Evolutionary conservation across 176 grass and related monocot species (phyloP).

Genomic region (Oropetium thomaeum): DNA sequence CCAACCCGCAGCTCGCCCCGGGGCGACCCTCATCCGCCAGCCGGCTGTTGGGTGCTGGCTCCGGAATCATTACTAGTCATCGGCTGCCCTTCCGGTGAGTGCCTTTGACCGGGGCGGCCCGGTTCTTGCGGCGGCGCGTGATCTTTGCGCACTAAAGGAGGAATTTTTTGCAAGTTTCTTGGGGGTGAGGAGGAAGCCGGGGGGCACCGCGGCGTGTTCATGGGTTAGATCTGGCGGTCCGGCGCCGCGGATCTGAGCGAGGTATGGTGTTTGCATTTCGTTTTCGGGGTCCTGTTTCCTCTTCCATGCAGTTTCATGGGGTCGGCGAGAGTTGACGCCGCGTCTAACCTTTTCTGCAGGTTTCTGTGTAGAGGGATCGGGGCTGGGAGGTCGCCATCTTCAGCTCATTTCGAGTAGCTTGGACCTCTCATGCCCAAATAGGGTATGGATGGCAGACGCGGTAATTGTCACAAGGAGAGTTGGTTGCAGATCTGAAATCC

Average conservation of each 20-base stretch:
- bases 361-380: constrained; percentile 7
- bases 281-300: neutral
- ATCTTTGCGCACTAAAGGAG: neutral
- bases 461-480: neutral
- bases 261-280: constrained; percentile 16
- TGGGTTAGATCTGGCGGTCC: constrained; percentile 49
- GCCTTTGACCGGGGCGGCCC: neutral
- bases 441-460: constrained; percentile 10
- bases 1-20: neutral
- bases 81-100: neutral
- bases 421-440: constrained; percentile 20
- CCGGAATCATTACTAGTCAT: neutral
- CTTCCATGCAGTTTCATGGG: neutral
- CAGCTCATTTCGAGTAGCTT: constrained; percentile 21
- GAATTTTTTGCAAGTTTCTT: neutral
- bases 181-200: neutral
- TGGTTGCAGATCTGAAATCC: constrained; percentile 29
- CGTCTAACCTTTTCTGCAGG: constrained; percentile 17
- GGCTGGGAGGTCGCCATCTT: constrained; percentile 24
- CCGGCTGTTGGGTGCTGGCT: neutral
- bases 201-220: neutral
- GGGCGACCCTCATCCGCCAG: neutral
- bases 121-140: neutral
- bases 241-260: constrained; percentile 36
- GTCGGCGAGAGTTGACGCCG: neutral